Percentiles rank a stretch among this genome's conserved stretches.
phyloP scores from a whole-genome alignment of 192 early-diverging fungal species.

The Phycomyces nitens region DNA sequence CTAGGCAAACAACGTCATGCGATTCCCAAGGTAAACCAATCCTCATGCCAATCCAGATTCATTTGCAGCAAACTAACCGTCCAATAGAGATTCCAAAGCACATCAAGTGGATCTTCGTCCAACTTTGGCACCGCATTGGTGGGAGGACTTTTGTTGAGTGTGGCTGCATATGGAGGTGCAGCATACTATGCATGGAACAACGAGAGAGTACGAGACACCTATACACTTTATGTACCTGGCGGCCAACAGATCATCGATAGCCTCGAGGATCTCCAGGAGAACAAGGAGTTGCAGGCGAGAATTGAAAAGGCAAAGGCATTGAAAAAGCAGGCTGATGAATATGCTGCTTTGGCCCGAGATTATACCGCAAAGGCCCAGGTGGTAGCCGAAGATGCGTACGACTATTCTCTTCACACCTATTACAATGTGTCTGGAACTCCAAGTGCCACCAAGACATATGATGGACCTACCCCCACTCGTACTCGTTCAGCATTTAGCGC shows the following conservation, averaged over 20 bases:
- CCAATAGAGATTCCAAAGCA: too few relatives aligned
- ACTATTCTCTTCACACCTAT: conserved; percentile 21
- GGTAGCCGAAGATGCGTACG: conserved; percentile 23
- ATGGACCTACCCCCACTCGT: not conserved
- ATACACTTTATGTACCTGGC: conserved; percentile 55
- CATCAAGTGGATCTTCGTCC: too few relatives aligned
- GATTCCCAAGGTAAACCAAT: too few relatives aligned
- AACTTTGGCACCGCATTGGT: not conserved
- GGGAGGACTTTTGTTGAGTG: not conserved
- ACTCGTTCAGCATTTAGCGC: not conserved
- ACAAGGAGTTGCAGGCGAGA: conserved; percentile 27
- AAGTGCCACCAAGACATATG: not conserved
- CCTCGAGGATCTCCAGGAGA: conserved; percentile 46
- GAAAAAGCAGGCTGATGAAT: conserved; percentile 17
- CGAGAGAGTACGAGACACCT: conserved; percentile 51
- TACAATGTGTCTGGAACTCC: conserved; percentile 23
- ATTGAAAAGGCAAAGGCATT: conserved; percentile 21
- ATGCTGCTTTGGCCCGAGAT: conserved; percentile 13
- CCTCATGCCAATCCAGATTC: too few relatives aligned
- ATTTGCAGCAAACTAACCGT: too few relatives aligned
- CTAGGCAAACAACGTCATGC: too few relatives aligned
- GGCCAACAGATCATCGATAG: conserved; percentile 48
- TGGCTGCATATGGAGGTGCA: conserved; percentile 23
- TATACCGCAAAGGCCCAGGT: conserved; percentile 20
- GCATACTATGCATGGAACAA: conserved; percentile 46